Conservation (phyloP, 192 early-diverging fungal genomes). For the Coemansia sp. region DNA sequence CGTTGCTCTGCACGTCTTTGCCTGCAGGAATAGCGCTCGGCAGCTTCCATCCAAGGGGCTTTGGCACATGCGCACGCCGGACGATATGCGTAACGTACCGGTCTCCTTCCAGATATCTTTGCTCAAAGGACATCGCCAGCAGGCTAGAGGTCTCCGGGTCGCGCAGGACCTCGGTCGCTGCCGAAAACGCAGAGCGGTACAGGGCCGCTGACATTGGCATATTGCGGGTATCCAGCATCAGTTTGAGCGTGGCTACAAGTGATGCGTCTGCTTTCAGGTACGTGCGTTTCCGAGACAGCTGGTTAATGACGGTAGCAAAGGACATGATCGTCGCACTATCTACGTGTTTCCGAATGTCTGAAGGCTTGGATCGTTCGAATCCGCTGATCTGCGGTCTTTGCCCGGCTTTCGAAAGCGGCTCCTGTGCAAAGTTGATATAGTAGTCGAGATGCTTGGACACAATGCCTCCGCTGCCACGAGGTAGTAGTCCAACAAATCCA, state of each 20-base stretch:
- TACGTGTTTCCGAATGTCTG: constrained; percentile 1
- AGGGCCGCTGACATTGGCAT: constrained; percentile 28
- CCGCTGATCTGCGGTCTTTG: not conserved
- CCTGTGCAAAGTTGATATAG: constrained; percentile 1
- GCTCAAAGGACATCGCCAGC: constrained; percentile 12
- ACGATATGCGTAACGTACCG: constrained; percentile 10
- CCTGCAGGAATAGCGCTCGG: not conserved
- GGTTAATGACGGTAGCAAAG: constrained; percentile 7
- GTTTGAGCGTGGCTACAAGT: not conserved
- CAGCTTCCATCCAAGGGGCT: constrained; percentile 19
- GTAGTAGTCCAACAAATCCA: constrained; percentile 13
- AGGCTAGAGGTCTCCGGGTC: not conserved
- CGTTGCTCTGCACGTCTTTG: not conserved
- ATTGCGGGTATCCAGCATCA: not conserved
- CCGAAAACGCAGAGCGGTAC: constrained; percentile 17
- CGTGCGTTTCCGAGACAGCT: not conserved
- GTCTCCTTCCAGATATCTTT: constrained; percentile 8
- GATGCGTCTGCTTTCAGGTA: not conserved
- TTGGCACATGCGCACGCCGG: not conserved
- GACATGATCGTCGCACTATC: constrained; percentile 14
- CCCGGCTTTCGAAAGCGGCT: not conserved
- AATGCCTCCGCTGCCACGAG: not conserved
- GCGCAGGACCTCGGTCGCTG: constrained; percentile 6
- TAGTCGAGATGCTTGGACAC: not conserved
- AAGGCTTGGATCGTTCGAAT: not conserved